These are phyloP conservation scores for Diaporthe eres DNA, from an alignment of 2,329 filamentous ascomycete species.

Conservation along the genomic window DNA sequence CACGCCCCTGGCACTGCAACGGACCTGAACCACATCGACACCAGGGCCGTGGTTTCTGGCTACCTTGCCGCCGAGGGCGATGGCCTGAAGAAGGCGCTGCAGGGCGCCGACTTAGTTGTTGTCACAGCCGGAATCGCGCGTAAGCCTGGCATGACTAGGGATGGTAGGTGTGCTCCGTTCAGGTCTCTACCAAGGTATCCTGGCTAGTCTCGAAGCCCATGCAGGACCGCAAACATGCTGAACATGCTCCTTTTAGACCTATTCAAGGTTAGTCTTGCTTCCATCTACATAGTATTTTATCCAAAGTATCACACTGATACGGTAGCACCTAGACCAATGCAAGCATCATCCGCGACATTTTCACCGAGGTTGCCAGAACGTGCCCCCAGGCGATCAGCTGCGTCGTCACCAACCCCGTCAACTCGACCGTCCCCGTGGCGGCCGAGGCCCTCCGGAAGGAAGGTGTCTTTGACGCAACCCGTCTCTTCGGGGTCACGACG, in stretches of 20 bases:
- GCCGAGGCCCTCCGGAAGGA: background rate
- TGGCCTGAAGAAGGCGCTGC: background rate
- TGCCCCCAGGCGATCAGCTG: background rate
- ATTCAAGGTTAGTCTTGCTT: background rate
- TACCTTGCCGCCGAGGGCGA: background rate
- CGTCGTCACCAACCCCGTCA: background rate
- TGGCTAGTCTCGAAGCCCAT: background rate
- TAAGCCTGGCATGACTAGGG: background rate
- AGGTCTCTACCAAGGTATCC: background rate
- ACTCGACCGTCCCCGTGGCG: background rate
- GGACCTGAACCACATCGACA: background rate
- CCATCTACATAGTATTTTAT: background rate
- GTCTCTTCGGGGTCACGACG: background rate
- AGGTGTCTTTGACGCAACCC: background rate
- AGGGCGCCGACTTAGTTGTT: background rate
- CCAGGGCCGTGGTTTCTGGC: background rate
- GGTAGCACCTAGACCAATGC: background rate
- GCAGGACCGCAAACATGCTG: background rate
- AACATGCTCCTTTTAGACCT: background rate
- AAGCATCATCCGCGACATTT: background rate
- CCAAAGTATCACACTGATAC: background rate
- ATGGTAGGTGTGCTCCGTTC: background rate
- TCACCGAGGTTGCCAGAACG: background rate
- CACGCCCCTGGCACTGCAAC: background rate
- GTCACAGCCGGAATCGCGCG: background rate